These are phyloP conservation scores for Nyssa sinensis DNA, from an alignment of 148 eudicot species.

Conservation along the genomic window DNA sequence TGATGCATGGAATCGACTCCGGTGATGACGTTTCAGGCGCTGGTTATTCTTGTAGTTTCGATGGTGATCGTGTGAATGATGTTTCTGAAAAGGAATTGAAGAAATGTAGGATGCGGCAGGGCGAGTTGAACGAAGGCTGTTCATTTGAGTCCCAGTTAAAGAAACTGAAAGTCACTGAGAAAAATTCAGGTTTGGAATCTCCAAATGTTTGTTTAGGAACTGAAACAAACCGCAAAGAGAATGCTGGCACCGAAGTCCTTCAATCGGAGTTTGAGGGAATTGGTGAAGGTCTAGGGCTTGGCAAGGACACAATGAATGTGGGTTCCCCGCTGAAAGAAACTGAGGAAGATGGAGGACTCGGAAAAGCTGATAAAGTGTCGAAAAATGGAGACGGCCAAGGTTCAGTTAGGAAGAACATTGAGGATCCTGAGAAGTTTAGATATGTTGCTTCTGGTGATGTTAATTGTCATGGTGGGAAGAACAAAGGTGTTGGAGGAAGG, in stretches of 20 bases:
- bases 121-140: constrained; percentile 3
- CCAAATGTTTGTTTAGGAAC: neutral
- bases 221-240: neutral
- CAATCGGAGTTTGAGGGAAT: constrained; percentile 11
- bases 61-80: neutral
- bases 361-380: neutral
- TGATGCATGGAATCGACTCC: constrained; percentile 3
- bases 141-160: constrained; percentile 2
- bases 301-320: constrained; percentile 14
- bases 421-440: constrained; percentile 18
- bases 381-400: too few species aligned
- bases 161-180: constrained; percentile 1
- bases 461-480: neutral
- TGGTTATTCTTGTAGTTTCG: neutral
- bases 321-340: constrained; percentile 10
- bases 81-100: constrained; percentile 9
- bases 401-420: neutral
- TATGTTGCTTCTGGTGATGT: neutral
- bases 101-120: constrained; percentile 2
- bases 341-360: neutral
- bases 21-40: neutral
- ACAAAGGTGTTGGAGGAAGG: neutral
- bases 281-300: constrained; percentile 1
- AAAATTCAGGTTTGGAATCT: neutral
- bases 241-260: constrained; percentile 2